Percentiles rank a stretch among this genome's conserved stretches.
These are phyloP conservation scores for Phytophthora kernoviae DNA, from an alignment of 352 stramenopile genomes.

Conservation along the genomic window DNA sequence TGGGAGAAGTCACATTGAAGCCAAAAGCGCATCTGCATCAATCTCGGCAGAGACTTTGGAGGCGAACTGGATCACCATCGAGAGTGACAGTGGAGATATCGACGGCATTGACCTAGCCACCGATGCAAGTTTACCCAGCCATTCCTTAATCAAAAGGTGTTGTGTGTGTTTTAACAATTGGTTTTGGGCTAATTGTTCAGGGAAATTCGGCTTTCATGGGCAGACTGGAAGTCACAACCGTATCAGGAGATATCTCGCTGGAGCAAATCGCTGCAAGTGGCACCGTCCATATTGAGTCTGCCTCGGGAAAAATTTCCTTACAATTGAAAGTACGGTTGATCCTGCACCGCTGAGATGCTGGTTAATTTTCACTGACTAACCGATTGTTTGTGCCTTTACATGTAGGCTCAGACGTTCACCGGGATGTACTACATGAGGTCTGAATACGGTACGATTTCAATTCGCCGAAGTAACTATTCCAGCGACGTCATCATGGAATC, in stretches of 20 bases:
- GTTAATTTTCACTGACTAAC: conserved; percentile 1
- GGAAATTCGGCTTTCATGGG: conserved; percentile 73
- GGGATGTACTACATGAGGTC: conserved; percentile 75
- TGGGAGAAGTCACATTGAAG: conserved; percentile 56
- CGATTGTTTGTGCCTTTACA: background rate
- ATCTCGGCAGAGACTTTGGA: conserved; percentile 47
- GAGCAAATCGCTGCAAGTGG: conserved; percentile 53
- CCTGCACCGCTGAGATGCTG: background rate
- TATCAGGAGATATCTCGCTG: conserved; percentile 63
- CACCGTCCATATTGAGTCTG: conserved; percentile 68
- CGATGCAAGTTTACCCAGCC: conserved; percentile 28
- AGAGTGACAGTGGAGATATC: conserved; percentile 52
- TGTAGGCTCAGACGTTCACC: conserved; percentile 61
- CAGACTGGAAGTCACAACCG: conserved; percentile 60
- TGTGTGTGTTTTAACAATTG: background rate
- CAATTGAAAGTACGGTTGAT: conserved; percentile 43
- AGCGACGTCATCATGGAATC: conserved; percentile 46
- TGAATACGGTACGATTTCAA: conserved; percentile 58
- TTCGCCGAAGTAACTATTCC: conserved; percentile 62
- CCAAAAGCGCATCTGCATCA: conserved; percentile 49
- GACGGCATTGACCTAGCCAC: conserved; percentile 37
- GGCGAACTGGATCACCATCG: conserved; percentile 67
- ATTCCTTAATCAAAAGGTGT: background rate
- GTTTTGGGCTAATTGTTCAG: conserved; percentile 15
- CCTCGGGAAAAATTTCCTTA: conserved; percentile 63